Conservation (phyloP, 2,329 filamentous ascomycete species). For the Zymoseptoria pseudotritici region DNA sequence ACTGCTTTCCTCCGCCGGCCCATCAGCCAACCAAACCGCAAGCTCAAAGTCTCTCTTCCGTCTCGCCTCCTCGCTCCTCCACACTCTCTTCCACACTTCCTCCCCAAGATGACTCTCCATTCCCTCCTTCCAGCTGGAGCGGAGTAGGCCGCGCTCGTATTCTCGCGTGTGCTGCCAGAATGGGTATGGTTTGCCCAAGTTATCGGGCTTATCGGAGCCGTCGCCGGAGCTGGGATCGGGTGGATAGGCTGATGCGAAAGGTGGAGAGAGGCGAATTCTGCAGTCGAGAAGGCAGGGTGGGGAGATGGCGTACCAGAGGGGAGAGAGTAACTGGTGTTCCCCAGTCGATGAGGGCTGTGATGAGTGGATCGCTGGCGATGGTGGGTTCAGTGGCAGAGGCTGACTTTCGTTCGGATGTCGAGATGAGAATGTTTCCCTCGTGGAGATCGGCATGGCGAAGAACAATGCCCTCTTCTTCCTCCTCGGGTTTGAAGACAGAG, state of each 20-base stretch:
- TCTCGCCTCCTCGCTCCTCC: too few species aligned
- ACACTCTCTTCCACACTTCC: not conserved
- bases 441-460: slow-evolving; percentile 4
- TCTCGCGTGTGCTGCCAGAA: slow-evolving; percentile 1
- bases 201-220: not conserved
- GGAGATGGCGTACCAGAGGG: not conserved
- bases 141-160: not conserved
- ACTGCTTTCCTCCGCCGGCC: too few species aligned
- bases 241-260: not conserved
- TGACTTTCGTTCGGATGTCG: not conserved
- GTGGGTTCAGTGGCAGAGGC: too few species aligned
- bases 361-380: not conserved
- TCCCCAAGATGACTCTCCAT: not conserved
- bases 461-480: not conserved
- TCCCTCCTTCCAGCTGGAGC: not conserved
- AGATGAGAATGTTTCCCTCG: slow-evolving; percentile 2
- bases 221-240: too few species aligned
- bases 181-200: not conserved
- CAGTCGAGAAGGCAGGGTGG: not conserved
- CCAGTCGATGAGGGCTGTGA: slow-evolving; percentile 7
- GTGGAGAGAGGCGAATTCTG: not conserved
- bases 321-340: slow-evolving; percentile 1
- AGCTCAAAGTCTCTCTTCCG: slow-evolving; percentile 1
- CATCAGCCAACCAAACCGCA: not conserved
- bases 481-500: not conserved